phyloP scores from a whole-genome alignment of 2,329 filamentous ascomycete species.

The Passalora sequoiae region DNA sequence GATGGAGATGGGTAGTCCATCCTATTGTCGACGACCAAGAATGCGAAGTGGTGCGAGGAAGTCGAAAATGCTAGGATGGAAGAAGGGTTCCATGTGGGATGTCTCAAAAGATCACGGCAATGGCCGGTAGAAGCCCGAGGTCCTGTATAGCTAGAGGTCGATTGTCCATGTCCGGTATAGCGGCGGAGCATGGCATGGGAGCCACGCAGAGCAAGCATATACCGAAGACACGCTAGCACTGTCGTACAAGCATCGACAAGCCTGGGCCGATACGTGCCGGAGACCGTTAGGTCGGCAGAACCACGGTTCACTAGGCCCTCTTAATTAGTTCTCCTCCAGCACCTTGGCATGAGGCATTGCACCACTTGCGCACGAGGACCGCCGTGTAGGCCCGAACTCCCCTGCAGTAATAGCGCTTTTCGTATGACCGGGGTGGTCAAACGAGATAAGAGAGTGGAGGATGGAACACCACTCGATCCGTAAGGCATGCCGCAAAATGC shows the following conservation, averaged over 20 bases:
- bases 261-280: background rate
- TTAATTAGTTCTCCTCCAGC: background rate
- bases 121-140: background rate
- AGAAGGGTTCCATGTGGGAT: constrained; percentile 1
- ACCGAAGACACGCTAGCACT: background rate
- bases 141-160: background rate
- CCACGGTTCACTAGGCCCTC: background rate
- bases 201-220: background rate
- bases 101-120: background rate
- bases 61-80: background rate
- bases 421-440: too few relatives aligned
- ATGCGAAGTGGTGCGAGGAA: background rate
- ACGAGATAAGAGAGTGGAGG: too few relatives aligned
- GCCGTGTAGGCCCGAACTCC: too few relatives aligned
- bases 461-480: too few relatives aligned
- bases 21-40: background rate
- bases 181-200: background rate
- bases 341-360: too few relatives aligned
- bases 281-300: background rate
- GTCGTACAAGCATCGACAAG: constrained; percentile 1
- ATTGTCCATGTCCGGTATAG: background rate
- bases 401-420: too few relatives aligned
- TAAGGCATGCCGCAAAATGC: too few relatives aligned
- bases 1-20: too few relatives aligned
- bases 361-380: too few relatives aligned